phyloP scores from a whole-genome alignment of 331 rosid species.

The Cydonia oblonga region DNA sequence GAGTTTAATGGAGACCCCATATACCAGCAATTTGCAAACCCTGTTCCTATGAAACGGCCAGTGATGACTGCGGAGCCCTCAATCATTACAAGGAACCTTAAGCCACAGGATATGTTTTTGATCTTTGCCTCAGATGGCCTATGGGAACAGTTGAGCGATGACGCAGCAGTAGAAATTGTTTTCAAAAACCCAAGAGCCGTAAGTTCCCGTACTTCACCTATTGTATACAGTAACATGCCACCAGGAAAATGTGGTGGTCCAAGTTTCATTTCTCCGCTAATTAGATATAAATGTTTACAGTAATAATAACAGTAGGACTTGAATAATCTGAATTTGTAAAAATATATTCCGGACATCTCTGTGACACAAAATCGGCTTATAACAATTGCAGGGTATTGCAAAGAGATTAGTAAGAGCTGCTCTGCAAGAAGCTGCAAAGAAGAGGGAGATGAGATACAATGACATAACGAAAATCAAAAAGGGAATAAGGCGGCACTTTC shows the following conservation, averaged over 20 bases:
- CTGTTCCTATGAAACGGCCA: slow-evolving; percentile 67
- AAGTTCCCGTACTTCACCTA: slow-evolving; percentile 25
- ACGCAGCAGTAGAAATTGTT: slow-evolving; percentile 77
- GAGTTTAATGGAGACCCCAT: slow-evolving; percentile 54
- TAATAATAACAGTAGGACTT: neutral
- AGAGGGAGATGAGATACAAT: slow-evolving; percentile 78
- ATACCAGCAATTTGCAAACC: slow-evolving; percentile 56
- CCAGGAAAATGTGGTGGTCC: neutral
- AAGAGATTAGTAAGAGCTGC: slow-evolving; percentile 85
- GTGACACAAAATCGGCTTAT: neutral
- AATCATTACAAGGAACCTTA: slow-evolving; percentile 48
- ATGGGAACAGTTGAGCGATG: slow-evolving; percentile 92
- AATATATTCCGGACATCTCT: neutral
- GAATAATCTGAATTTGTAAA: neutral
- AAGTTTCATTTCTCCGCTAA: neutral
- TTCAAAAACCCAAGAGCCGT: slow-evolving; percentile 81
- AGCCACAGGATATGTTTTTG: slow-evolving; percentile 67
- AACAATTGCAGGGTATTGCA: slow-evolving; percentile 70
- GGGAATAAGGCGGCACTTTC: slow-evolving; percentile 84
- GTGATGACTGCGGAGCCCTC: slow-evolving; percentile 96
- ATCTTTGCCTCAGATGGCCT: slow-evolving; percentile 98
- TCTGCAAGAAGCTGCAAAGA: slow-evolving; percentile 72
- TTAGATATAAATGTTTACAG: neutral
- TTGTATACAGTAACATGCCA: neutral
- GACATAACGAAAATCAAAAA: slow-evolving; percentile 75